Evolutionary conservation across 805 yeast genomes (phyloP), one percentile per base, ranked within the genome.

Genomic region (Wickerhamiella musiphila): DNA sequence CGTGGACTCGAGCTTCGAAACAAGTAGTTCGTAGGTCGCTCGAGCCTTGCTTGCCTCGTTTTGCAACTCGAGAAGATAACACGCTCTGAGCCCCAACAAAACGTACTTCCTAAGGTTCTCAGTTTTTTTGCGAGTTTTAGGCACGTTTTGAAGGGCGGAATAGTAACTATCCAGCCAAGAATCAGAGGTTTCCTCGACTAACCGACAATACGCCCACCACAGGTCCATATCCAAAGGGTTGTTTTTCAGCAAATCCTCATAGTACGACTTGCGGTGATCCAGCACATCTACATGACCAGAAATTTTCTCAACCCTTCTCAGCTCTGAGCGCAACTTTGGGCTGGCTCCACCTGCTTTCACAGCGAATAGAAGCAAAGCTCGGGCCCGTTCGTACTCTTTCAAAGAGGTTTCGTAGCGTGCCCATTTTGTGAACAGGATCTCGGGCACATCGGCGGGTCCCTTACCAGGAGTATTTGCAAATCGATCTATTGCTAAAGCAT

Each of bases 171-270:
- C 56, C 15, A 58, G 41, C 11, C 53, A 38, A 1, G 45, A 54
- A 0, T 44, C 54, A 9, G 45, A 41, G 13, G 58, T 44, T 16
- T 63, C 60, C 32, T 65, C 65, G 9, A 71, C 43, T 16, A 79
- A 47, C 9, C 65, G 59, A 2, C 81, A 37, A 44, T 73, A 73
- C 1, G 67, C 49, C 86, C 93, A 83, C 95, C 96, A 84, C 0
- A 71, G 56, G 44, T 78, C 90, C 50, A 70, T 73, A 12, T 36
- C 34, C 14, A 14, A 4, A 1, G 81, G 73, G 32, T 66, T 58
- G 8, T 46, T 42, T 5, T 46, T 36, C 10, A 78, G 42, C 14
- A 54, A 57, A 3, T 54, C 49, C 43, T 73, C 73, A 47, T 77
- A 79, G 33, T 57, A 58, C 5, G 59, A 50, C 37, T 61, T 65